phyloP scores from a whole-genome alignment of 2,329 filamentous ascomycete species.

The Metarhizium brunneum region DNA sequence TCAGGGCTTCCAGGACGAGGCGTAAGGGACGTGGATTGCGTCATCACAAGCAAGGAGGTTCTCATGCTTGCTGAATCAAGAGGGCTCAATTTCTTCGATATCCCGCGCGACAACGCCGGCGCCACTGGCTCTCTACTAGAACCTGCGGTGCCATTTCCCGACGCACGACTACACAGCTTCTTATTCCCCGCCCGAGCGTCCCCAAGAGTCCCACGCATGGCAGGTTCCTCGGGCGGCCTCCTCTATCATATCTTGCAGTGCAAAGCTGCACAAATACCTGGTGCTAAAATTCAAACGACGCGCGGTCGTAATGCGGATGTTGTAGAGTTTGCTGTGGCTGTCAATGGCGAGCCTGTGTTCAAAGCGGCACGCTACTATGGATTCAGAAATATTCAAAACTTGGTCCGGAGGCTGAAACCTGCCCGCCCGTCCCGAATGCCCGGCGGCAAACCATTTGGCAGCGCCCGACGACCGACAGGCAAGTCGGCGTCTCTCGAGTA shows the following conservation, averaged over 20 bases:
- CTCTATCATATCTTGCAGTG: conserved; percentile 75
- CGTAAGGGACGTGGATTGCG: conserved; percentile 88
- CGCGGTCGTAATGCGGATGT: conserved; percentile 87
- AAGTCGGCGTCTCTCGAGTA: conserved; percentile 53
- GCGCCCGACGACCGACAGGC: conserved; percentile 41
- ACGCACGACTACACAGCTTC: conserved; percentile 59
- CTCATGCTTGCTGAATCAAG: conserved; percentile 80
- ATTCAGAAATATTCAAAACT: conserved; percentile 96
- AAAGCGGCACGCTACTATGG: conserved; percentile 89
- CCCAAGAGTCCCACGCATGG: conserved; percentile 39
- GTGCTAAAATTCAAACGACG: conserved; percentile 59
- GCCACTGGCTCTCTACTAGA: conserved; percentile 36
- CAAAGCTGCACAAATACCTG: conserved; percentile 60
- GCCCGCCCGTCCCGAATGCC: conserved; percentile 69
- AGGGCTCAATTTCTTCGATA: conserved; percentile 62
- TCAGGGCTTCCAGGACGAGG: conserved; percentile 39
- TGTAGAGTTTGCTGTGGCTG: conserved; percentile 67
- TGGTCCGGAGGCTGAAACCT: conserved; percentile 86
- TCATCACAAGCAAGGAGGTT: conserved; percentile 93
- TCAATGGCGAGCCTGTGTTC: conserved; percentile 51
- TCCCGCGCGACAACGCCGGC: conserved; percentile 39
- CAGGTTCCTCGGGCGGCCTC: conserved; percentile 82
- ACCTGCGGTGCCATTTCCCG: conserved; percentile 54
- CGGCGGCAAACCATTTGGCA: conserved; percentile 55
- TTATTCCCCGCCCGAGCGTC: conserved; percentile 52